Base-by-base conservation (phyloP, 163 green algal species). In the Prototheca cutis region DNA sequence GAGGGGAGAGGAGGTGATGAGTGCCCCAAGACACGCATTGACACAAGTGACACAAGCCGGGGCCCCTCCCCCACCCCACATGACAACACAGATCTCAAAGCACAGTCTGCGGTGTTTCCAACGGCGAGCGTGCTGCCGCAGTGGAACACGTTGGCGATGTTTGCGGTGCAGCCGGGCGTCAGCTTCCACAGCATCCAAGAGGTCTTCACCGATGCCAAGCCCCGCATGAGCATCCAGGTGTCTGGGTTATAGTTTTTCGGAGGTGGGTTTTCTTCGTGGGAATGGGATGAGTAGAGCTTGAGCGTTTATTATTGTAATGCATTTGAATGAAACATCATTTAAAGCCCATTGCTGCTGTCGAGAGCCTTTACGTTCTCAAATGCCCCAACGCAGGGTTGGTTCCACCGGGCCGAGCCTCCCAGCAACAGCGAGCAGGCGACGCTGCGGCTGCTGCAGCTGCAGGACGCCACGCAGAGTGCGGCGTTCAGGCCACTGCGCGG, bases 91-190 rank as follows among this genome's bases (percentile, higher is more conserved):
- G 2, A 19, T 24, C 8, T 21, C 13, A n/a, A 23, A 3, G 6
- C 40, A 21, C 71, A 87, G 27, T 83, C 84, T n/a, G 68, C 63
- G 28, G 67, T 80, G 6, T 48, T 73, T 36, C 87, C 87, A 21
- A 80, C 67, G 5, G 55, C 66, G 24, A 63, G 28, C 34, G 59
- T 81, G 24, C 68, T 90, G 21, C 88, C 88, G 13, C 40, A n/a
- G 3, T 96, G 82, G 75, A 96, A 96, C 78, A 80, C 52, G 29
- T 89, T 96, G 82, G 87, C 80, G 42, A 77, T 94, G 61, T 96
- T 96, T 74, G 77, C 67, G 25, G 87, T 95, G 31, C 66, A 77
- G 53, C 87, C 88, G 1, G 88, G 87, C n/a, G 55, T 62, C 24
- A 86, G 74, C 68, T 94, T 90, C 77, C 86, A 94, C 73, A 66